Evolutionary conservation across 2,329 filamentous ascomycete species (phyloP).

Genomic region (Aspergillus tamarii): DNA sequence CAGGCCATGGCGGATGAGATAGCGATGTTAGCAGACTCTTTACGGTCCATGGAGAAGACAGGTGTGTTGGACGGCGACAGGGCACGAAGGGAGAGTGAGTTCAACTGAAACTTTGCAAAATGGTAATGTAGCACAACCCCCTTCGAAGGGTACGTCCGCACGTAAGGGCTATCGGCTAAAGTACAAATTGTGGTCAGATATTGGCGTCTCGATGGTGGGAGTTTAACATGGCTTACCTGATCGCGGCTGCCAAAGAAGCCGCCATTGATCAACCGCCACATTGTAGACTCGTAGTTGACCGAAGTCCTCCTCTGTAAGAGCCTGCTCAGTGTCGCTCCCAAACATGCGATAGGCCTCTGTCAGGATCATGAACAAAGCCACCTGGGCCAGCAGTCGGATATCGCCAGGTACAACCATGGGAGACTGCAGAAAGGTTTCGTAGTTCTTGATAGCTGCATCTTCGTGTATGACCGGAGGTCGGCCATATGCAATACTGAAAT

Average conservation of each 20-base stretch:
- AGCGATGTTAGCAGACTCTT: slow-evolving; percentile 49
- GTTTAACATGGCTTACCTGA: slow-evolving; percentile 38
- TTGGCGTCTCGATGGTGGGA: not conserved
- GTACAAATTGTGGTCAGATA: slow-evolving; percentile 9
- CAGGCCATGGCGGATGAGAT: slow-evolving; percentile 53
- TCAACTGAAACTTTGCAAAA: slow-evolving; percentile 58
- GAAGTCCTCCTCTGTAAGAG: slow-evolving; percentile 55
- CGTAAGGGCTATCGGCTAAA: slow-evolving; percentile 47
- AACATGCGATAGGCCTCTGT: slow-evolving; percentile 61
- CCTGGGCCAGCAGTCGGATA: slow-evolving; percentile 60
- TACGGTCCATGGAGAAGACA: slow-evolving; percentile 48
- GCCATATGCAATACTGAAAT: slow-evolving; percentile 65
- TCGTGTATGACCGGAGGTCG: slow-evolving; percentile 62
- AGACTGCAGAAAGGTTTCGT: slow-evolving; percentile 59
- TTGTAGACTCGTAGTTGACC: slow-evolving; percentile 52
- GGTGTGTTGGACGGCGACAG: slow-evolving; percentile 48
- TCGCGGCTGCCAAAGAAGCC: slow-evolving; percentile 52
- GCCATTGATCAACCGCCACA: slow-evolving; percentile 57
- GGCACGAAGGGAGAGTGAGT: slow-evolving; percentile 46
- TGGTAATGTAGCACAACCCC: slow-evolving; percentile 57
- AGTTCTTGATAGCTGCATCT: slow-evolving; percentile 60
- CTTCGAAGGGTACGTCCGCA: slow-evolving; percentile 54
- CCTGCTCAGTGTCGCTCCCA: slow-evolving; percentile 58
- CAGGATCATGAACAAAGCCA: slow-evolving; percentile 62
- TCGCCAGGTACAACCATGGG: slow-evolving; percentile 58